These are phyloP conservation scores for Fusarium sp. DNA, from an alignment of 2,329 filamentous ascomycete genomes.

Conservation along the genomic window DNA sequence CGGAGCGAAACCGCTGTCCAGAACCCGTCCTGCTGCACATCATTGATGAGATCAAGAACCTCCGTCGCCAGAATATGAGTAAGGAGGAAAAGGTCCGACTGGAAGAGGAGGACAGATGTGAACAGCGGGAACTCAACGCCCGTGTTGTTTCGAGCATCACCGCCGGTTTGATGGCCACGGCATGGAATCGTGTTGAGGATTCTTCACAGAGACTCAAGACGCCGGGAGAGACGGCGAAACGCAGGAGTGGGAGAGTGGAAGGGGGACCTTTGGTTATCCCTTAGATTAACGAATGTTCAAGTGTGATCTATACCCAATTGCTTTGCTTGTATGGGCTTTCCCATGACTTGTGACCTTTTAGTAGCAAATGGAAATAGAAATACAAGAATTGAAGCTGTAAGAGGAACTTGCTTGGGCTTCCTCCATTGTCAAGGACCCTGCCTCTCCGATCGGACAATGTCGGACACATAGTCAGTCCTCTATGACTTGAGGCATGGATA, in stretches of 20 bases:
- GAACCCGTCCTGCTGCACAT: conserved; percentile 94
- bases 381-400: background rate
- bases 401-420: no score
- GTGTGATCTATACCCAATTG: background rate
- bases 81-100: conserved; percentile 87
- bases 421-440: background rate
- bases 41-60: conserved; percentile 87
- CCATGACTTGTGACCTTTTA: background rate
- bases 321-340: background rate
- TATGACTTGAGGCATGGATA: background rate
- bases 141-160: background rate
- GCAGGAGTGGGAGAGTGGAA: background rate
- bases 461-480: background rate
- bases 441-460: background rate
- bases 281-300: background rate
- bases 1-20: conserved; percentile 79
- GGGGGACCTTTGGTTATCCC: background rate
- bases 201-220: background rate
- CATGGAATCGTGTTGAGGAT: background rate
- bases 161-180: background rate
- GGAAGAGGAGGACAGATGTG: conserved; percentile 77
- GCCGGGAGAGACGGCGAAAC: background rate
- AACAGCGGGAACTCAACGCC: background rate
- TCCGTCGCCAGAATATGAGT: conserved; percentile 83
- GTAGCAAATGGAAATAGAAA: background rate